These are phyloP conservation scores for Davidsoniella virescens DNA, from an alignment of 2,329 filamentous ascomycete genomes.

Conservation along the genomic window DNA sequence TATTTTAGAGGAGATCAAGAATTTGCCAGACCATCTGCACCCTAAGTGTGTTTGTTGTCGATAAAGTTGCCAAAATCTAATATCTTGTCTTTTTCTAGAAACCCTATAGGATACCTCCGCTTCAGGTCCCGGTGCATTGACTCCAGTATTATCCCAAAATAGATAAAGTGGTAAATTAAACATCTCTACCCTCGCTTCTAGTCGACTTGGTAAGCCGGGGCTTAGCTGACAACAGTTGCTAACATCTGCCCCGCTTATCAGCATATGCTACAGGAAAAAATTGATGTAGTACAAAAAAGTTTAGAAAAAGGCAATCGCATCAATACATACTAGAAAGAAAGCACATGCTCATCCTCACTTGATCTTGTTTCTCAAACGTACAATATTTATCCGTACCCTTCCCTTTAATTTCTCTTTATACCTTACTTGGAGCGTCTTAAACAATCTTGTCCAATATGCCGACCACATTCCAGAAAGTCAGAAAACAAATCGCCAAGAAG, in stretches of 20 bases:
- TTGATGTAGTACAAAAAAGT: slow-evolving; percentile 6
- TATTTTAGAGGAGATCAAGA: too few relatives aligned
- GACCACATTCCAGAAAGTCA: slow-evolving; percentile 62
- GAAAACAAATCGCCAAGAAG: slow-evolving; percentile 85
- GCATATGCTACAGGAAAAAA: neutral
- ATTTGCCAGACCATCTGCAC: too few relatives aligned
- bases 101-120: too few relatives aligned
- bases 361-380: neutral
- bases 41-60: too few relatives aligned
- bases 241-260: neutral
- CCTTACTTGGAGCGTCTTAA: neutral
- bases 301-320: neutral
- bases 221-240: neutral
- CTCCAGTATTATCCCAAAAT: slow-evolving; percentile 6
- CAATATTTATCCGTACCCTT: neutral
- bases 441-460: slow-evolving; percentile 42
- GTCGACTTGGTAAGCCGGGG: neutral
- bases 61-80: too few relatives aligned
- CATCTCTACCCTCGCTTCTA: neutral
- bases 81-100: too few relatives aligned
- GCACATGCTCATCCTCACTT: neutral
- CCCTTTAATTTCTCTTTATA: neutral
- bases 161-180: slow-evolving; percentile 6
- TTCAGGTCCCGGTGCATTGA: too few relatives aligned
- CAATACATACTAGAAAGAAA: neutral